These are phyloP conservation scores for Glycyrrhiza uralensis DNA, from an alignment of 306 rosid species.

Conservation along the genomic window DNA sequence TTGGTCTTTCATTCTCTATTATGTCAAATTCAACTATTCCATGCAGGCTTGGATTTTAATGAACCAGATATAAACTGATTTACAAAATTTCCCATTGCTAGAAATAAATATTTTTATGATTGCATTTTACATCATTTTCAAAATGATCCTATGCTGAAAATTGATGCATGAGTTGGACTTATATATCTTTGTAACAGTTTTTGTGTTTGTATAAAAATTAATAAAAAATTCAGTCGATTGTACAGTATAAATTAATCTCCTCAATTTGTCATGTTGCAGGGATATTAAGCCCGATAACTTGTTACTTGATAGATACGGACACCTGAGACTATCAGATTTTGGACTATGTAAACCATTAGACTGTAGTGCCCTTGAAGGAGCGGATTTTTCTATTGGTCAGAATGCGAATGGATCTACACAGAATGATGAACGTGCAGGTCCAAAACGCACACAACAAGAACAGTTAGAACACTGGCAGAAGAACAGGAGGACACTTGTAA, in stretches of 20 bases:
- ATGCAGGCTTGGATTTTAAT: background rate
- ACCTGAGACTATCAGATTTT: conserved; percentile 87
- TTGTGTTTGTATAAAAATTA: background rate
- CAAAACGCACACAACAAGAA: conserved; percentile 93
- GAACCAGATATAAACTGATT: background rate
- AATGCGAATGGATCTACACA: conserved; percentile 48
- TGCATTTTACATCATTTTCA: background rate
- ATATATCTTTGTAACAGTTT: background rate
- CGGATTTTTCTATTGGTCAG: conserved; percentile 52
- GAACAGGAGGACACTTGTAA: conserved; percentile 90
- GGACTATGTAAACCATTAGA: conserved; percentile 98
- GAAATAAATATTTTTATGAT: background rate
- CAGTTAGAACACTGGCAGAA: conserved; percentile 93
- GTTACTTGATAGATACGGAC: conserved; percentile 89
- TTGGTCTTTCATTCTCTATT: background rate
- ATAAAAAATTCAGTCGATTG: background rate
- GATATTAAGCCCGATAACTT: conserved; percentile 96
- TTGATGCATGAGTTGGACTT: background rate
- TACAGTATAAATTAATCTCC: background rate
- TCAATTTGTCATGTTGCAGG: conserved; percentile 49
- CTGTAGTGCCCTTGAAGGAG: conserved; percentile 69
- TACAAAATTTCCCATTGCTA: background rate
- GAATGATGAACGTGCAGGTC: conserved; percentile 50
- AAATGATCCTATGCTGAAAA: background rate
- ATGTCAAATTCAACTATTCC: background rate